Evolutionary conservation across 1,139 yeast species (phyloP).

Genomic region (Sugiyamaella xylanicola): DNA sequence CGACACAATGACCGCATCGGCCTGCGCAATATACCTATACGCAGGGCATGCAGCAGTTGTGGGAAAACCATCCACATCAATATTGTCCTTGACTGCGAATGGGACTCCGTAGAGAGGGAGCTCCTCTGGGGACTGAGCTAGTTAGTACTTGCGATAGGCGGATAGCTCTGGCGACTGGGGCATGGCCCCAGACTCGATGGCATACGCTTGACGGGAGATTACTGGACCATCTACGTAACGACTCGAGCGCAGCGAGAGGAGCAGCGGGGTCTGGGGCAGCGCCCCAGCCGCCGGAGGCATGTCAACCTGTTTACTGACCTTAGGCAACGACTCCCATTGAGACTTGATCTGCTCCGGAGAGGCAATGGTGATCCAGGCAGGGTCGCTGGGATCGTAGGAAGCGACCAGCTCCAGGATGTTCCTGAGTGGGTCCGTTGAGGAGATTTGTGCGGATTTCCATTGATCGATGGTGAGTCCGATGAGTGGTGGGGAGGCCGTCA

Average conservation of each 20-base stretch:
- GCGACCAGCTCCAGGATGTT: constrained; percentile 48
- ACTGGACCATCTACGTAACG: too few relatives aligned
- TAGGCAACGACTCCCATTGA: constrained; percentile 74
- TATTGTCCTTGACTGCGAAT: constrained; percentile 90
- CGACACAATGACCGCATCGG: constrained; percentile 74
- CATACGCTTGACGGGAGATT: background rate
- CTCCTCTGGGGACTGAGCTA: constrained; percentile 28
- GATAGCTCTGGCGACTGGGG: background rate
- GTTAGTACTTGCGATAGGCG: too few relatives aligned
- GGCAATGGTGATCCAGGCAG: constrained; percentile 89
- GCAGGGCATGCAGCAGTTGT: constrained; percentile 98
- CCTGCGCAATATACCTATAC: constrained; percentile 62
- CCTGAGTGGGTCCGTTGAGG: constrained; percentile 60
- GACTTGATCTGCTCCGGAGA: constrained; percentile 59
- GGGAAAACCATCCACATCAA: constrained; percentile 75
- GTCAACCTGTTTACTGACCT: constrained; percentile 7
- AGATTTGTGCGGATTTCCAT: constrained; percentile 71
- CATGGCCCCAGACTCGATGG: background rate
- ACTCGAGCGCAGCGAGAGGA: too few relatives aligned
- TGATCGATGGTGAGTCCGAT: constrained; percentile 65
- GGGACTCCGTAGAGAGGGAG: constrained; percentile 89
- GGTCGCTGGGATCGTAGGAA: constrained; percentile 52
- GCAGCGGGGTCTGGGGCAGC: too few relatives aligned
- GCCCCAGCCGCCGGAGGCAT: background rate
- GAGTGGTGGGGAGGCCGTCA: constrained; percentile 13